Evolutionary conservation across 148 eudicot species (phyloP).

Genomic region (Spergularia marina): DNA sequence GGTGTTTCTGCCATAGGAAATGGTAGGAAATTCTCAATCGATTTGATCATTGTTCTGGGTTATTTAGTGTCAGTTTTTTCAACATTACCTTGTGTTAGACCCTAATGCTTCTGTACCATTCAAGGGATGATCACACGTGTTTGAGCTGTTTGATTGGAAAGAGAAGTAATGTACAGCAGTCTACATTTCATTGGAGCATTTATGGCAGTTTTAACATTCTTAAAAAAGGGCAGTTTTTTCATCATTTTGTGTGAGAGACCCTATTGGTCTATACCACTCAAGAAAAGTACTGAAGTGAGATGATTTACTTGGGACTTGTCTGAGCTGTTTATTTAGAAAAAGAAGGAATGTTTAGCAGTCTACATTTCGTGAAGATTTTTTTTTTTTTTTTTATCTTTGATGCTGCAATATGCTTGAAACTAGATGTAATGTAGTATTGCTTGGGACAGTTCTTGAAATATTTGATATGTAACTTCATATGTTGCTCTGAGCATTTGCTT

Average conservation of each 20-base stretch:
- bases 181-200: neutral
- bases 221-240: neutral
- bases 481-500: slow-evolving; percentile 4
- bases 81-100: neutral
- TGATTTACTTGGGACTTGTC: neutral
- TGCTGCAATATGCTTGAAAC: neutral
- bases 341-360: neutral
- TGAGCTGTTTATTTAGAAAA: neutral
- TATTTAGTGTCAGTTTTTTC: neutral
- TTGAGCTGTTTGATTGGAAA: neutral
- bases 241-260: neutral
- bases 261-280: neutral
- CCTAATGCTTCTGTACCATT: neutral
- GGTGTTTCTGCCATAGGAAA: slow-evolving; percentile 85
- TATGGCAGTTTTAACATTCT: neutral
- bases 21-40: slow-evolving; percentile 45
- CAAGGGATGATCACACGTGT: neutral
- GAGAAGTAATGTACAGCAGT: neutral
- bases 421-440: neutral
- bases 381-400: neutral
- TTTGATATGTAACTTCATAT: neutral
- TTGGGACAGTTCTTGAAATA: neutral
- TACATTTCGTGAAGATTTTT: neutral
- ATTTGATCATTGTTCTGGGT: neutral
- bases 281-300: neutral